Evolutionary conservation across 75 land plant species (phyloP), one percentile per base, ranked within the genome.

Genomic region (Selaginella tamariscina): DNA sequence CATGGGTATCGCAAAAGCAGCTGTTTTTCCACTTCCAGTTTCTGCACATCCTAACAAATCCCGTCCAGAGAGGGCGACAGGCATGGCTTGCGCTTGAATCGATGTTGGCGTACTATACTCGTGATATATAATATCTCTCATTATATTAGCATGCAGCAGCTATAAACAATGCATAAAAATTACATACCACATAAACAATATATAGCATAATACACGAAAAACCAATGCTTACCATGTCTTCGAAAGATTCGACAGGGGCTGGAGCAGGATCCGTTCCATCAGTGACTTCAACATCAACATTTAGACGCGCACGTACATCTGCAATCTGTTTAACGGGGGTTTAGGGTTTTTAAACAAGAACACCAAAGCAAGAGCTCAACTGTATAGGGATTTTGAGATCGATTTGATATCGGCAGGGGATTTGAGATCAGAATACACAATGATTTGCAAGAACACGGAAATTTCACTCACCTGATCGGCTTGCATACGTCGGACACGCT

Each of bases 81-180:
- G 89, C 80, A 84, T 79, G 22, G 89, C 89, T 55, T 86, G 89
- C 55, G 89, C 89, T 69, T 86, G 89, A 65, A 86, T 86, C 32
- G 86, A 75, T 24, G 86, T 84, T 26, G 89, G 89, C 20, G 72
- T 77, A 5, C 86, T 79, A 56, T 86, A 86, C 31, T 78, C 78
- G 65, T 86, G 89, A 66, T 77, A 79, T 0, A 74, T 73, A 66
- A 86, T 77, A 67, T 86, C 84, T 71, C 83, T 79, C 86, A 86
- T 84, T 32, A 86, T 86, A 56, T 79, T 81, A 15, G 68, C 2
- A 60, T 84, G 75, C 21, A 86, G 71, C 56, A 78, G 70, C 85
- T 83, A 60, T 1, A 59, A 59, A 59, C 21, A 59, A 5, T 59
- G 62, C 21, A 59, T 8, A 21, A 21, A n/a, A 59, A 59, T 49